phyloP scores from a whole-genome alignment of 129 eudicot species.

The Flaveria brownii region DNA sequence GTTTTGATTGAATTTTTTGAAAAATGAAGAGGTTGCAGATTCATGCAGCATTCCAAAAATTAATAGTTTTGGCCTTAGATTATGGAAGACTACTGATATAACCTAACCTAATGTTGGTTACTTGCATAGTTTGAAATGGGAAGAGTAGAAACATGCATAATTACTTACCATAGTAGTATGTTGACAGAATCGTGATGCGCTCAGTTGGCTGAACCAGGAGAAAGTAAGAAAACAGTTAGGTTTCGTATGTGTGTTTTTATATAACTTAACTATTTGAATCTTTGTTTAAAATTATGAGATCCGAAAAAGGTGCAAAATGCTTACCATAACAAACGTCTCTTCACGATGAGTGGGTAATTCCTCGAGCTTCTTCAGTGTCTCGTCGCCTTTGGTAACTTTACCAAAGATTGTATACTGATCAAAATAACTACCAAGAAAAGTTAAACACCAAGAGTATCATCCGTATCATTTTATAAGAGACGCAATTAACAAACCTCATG shows the following conservation, averaged over 20 bases:
- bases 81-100: neutral
- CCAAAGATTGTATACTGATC: slow-evolving; percentile 94
- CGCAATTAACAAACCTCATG: slow-evolving; percentile 57
- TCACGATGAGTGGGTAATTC: slow-evolving; percentile 94
- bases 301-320: slow-evolving; percentile 16
- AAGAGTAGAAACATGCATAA: slow-evolving; percentile 18
- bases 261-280: neutral
- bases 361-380: slow-evolving; percentile 89
- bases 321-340: slow-evolving; percentile 95
- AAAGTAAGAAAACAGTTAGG: neutral
- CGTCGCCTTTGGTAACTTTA: slow-evolving; percentile 95
- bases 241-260: neutral
- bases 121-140: neutral
- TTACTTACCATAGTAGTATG: slow-evolving; percentile 89
- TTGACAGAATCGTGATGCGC: slow-evolving; percentile 79
- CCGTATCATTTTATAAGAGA: slow-evolving; percentile 8
- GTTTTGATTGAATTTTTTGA: neutral
- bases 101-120: neutral
- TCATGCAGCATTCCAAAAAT: neutral
- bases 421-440: slow-evolving; percentile 10
- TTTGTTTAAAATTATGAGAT: slow-evolving; percentile 12
- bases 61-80: neutral
- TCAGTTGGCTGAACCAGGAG: slow-evolving; percentile 67
- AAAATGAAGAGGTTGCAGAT: neutral
- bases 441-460: neutral